A percentile compares a stretch with the other conserved stretches of the same genome.
Conservation (phyloP, 805 yeast species). For the Monosporozyma yasuniensis region DNA sequence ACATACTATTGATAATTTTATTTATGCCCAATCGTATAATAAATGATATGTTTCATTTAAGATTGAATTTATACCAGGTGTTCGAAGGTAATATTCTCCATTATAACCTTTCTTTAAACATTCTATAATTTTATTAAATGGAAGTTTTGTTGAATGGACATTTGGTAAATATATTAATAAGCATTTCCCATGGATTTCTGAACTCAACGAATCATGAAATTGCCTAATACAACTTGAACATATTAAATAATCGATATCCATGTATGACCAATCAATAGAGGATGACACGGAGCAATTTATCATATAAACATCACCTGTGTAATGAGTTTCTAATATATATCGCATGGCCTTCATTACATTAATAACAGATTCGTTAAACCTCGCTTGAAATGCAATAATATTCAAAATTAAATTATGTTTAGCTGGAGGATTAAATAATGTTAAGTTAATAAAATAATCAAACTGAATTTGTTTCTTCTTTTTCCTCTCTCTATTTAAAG, state of each 20-base stretch:
- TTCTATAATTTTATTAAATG: constrained; percentile 6
- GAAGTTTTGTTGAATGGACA: neutral
- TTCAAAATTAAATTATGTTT: neutral
- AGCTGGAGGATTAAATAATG: neutral
- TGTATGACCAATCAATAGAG: neutral
- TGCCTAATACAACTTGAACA: constrained; percentile 8
- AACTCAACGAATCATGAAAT: constrained; percentile 20
- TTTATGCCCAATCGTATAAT: constrained; percentile 3
- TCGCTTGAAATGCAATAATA: neutral
- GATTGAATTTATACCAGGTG: neutral
- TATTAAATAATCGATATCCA: neutral
- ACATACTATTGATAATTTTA: constrained; percentile 13
- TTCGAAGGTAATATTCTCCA: constrained; percentile 1
- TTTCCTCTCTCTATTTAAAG: neutral
- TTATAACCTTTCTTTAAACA: constrained; percentile 12
- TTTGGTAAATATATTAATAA: neutral
- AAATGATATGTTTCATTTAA: constrained; percentile 1
- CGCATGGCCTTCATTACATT: neutral
- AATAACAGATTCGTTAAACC: neutral
- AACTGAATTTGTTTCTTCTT: neutral
- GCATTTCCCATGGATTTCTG: constrained; percentile 10
- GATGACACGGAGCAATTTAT: neutral
- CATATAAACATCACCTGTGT: neutral
- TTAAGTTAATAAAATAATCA: neutral
- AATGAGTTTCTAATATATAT: constrained; percentile 4